phyloP scores from a whole-genome alignment of 2,329 filamentous ascomycete species.

The Mycosphaerella arachidis region DNA sequence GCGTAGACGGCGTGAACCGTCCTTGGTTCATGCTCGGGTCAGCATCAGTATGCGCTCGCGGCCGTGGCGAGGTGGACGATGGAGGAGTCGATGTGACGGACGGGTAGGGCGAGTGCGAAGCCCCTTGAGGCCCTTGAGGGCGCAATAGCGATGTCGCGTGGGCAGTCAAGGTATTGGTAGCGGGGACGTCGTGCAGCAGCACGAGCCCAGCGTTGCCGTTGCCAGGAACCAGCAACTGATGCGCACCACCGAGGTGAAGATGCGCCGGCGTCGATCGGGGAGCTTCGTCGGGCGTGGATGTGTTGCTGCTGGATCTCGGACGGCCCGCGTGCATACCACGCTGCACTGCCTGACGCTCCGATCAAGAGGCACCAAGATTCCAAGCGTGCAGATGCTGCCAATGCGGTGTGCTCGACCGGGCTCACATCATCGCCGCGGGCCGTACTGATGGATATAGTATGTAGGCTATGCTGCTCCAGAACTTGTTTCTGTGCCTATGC shows the following conservation, averaged over 20 bases:
- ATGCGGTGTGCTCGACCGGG: neutral
- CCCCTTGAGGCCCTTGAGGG: constrained; percentile 6
- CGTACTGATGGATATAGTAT: neutral
- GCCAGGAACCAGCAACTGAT: neutral
- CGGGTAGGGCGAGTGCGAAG: constrained; percentile 8
- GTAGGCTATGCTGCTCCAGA: neutral
- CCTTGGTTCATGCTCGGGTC: constrained; percentile 32
- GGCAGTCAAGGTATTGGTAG: neutral
- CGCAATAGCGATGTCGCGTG: constrained; percentile 9
- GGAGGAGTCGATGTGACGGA: constrained; percentile 2
- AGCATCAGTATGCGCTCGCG: constrained; percentile 42
- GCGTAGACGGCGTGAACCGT: constrained; percentile 27
- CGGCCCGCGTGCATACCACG: neutral
- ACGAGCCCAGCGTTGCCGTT: constrained; percentile 1
- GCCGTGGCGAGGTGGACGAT: constrained; percentile 16
- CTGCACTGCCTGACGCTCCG: neutral
- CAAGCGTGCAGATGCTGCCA: neutral
- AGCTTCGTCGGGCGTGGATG: constrained; percentile 1
- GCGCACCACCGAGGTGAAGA: neutral
- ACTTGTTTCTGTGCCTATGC: neutral
- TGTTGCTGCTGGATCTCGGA: constrained; percentile 1
- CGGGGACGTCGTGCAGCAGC: constrained; percentile 7
- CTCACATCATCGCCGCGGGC: neutral
- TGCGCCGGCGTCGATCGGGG: neutral
- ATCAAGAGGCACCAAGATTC: neutral